A percentile compares a stretch with the other conserved stretches of the same genome.
Conservation (phyloP, 441 rosid species). For the Isatis lusitanica region DNA sequence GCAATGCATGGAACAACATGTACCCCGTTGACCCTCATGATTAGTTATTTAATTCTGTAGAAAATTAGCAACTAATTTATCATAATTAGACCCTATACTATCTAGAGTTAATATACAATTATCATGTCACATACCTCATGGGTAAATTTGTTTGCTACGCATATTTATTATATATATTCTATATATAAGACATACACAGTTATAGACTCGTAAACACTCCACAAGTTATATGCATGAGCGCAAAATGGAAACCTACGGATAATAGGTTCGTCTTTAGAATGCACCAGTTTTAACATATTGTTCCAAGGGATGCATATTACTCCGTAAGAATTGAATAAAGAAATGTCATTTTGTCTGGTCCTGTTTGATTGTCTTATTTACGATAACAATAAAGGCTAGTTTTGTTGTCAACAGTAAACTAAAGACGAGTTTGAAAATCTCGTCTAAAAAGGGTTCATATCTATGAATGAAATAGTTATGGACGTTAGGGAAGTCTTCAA, state of each 20-base stretch:
- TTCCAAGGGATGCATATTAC: neutral
- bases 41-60: constrained; percentile 19
- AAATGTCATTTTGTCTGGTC: constrained; percentile 11
- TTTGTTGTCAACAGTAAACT: constrained; percentile 27
- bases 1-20: constrained; percentile 36
- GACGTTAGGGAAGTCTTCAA: constrained; percentile 11
- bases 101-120: neutral
- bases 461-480: constrained; percentile 25
- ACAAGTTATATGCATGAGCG: constrained; percentile 31
- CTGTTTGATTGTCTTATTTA: neutral
- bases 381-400: constrained; percentile 25
- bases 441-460: constrained; percentile 11
- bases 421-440: neutral
- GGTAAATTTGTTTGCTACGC: constrained; percentile 25
- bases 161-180: too few species aligned
- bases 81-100: constrained; percentile 1
- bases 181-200: neutral
- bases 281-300: constrained; percentile 15
- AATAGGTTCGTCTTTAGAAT: constrained; percentile 29
- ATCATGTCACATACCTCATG: constrained; percentile 20
- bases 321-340: neutral
- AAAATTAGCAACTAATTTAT: constrained; percentile 21
- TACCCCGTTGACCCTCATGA: constrained; percentile 36
- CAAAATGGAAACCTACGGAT: constrained; percentile 37
- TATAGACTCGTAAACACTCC: constrained; percentile 9